These are phyloP conservation scores for Polyplosphaeria fusca DNA, from an alignment of 495 filamentous ascomycete genomes.

Conservation along the genomic window DNA sequence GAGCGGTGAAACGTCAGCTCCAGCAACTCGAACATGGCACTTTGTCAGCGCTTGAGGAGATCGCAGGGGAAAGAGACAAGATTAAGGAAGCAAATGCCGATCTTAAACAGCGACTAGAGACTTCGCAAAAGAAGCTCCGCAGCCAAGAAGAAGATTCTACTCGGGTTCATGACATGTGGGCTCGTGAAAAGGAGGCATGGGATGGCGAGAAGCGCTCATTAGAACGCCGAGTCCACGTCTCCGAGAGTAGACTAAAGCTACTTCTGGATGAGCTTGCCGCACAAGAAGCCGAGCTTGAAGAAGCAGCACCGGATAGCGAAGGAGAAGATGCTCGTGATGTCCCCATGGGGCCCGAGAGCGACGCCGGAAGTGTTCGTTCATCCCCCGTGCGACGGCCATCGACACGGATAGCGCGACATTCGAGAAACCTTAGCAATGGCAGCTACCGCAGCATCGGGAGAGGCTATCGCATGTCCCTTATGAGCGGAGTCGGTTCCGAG, in stretches of 20 bases:
- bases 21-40: constrained; percentile 83
- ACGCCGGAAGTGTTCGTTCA: constrained; percentile 68
- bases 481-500: constrained; percentile 47
- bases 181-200: constrained; percentile 77
- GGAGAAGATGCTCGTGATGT: constrained; percentile 54
- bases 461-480: constrained; percentile 62
- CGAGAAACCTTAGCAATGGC: constrained; percentile 62
- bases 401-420: constrained; percentile 57
- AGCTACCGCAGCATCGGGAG: constrained; percentile 49
- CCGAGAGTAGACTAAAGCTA: constrained; percentile 78
- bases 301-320: constrained; percentile 46
- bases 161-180: constrained; percentile 71
- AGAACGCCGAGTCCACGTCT: constrained; percentile 80
- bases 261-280: constrained; percentile 81
- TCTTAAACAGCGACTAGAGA: constrained; percentile 73
- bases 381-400: constrained; percentile 49
- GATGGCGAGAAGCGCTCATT: constrained; percentile 73
- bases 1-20: constrained; percentile 79
- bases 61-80: constrained; percentile 83
- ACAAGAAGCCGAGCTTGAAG: constrained; percentile 58
- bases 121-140: constrained; percentile 70
- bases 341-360: constrained; percentile 56
- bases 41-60: constrained; percentile 73
- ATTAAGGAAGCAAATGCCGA: constrained; percentile 72
- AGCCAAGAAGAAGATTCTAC: constrained; percentile 79